phyloP scores from a whole-genome alignment of 2,329 filamentous ascomycete species.

The Exophiala lecanii-corni region DNA sequence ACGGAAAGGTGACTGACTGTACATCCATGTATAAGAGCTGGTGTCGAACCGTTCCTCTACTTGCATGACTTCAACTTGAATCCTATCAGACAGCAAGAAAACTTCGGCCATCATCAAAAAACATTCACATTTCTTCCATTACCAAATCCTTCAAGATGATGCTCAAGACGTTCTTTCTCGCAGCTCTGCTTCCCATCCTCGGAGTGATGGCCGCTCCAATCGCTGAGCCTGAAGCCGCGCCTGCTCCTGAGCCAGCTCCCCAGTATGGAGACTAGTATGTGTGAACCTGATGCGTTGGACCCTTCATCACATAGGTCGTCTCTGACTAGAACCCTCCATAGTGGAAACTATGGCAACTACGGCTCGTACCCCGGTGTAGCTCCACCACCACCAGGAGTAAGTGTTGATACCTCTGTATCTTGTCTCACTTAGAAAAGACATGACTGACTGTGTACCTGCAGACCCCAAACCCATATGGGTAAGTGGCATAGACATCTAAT shows the following conservation, averaged over 20 bases:
- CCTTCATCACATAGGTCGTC: too few relatives aligned
- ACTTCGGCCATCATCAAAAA: too few relatives aligned
- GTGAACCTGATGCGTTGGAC: too few relatives aligned
- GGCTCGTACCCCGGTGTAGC: background rate
- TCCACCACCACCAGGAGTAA: constrained; percentile 2
- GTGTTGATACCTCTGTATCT: too few relatives aligned
- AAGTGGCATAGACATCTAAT: background rate
- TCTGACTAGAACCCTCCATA: too few relatives aligned
- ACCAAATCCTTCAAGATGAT: background rate
- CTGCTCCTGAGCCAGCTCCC: background rate
- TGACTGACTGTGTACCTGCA: background rate
- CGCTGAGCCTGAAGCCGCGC: background rate
- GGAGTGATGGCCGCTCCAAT: constrained; percentile 1
- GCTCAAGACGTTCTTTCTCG: background rate
- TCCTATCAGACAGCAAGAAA: too few relatives aligned
- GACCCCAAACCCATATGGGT: constrained; percentile 3
- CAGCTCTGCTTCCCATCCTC: background rate
- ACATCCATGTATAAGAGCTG: too few relatives aligned
- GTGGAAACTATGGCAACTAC: constrained; percentile 2
- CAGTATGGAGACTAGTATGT: constrained; percentile 6
- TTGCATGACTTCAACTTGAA: too few relatives aligned
- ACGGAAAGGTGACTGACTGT: too few relatives aligned
- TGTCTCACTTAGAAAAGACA: too few relatives aligned
- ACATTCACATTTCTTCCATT: too few relatives aligned
- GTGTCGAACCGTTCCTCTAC: too few relatives aligned